Conservation (phyloP, 2,329 filamentous ascomycete species). For the Davidsoniella neocaledoniae region DNA sequence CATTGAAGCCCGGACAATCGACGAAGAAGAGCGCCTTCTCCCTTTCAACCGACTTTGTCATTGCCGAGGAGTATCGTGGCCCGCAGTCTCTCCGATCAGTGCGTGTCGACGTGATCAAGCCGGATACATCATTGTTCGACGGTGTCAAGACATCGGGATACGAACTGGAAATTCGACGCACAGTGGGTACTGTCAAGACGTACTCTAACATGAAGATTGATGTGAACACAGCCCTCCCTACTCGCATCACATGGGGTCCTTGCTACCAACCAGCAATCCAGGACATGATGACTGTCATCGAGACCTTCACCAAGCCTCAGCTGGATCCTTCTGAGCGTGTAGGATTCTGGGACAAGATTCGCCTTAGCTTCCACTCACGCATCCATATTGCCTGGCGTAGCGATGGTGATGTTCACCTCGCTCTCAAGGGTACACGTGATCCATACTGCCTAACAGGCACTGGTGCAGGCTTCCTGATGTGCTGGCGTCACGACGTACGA, state of each 20-base stretch:
- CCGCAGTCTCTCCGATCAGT: slow-evolving; percentile 65
- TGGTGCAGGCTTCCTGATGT: slow-evolving; percentile 93
- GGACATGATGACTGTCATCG: slow-evolving; percentile 99
- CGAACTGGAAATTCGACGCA: slow-evolving; percentile 71
- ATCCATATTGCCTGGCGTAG: slow-evolving; percentile 84
- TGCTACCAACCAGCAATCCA: slow-evolving; percentile 96
- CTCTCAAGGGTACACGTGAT: slow-evolving; percentile 80
- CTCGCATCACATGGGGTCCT: slow-evolving; percentile 89
- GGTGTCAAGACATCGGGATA: slow-evolving; percentile 36
- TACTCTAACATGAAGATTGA: slow-evolving; percentile 86
- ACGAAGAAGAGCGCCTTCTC: slow-evolving; percentile 66
- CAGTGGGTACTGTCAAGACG: slow-evolving; percentile 87
- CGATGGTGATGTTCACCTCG: slow-evolving; percentile 86
- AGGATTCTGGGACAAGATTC: slow-evolving; percentile 98
- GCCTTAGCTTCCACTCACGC: slow-evolving; percentile 83
- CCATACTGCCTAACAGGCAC: slow-evolving; percentile 86
- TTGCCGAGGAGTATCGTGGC: slow-evolving; percentile 83
- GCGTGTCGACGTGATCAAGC: slow-evolving; percentile 68
- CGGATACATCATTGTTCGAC: slow-evolving; percentile 19
- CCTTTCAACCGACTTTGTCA: slow-evolving; percentile 78
- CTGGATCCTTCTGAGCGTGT: slow-evolving; percentile 85
- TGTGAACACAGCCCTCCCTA: slow-evolving; percentile 84
- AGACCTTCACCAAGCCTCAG: slow-evolving; percentile 92
- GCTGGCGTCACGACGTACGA: slow-evolving; percentile 86
- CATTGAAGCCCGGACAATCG: slow-evolving; percentile 63